phyloP scores from a whole-genome alignment of 2,329 filamentous ascomycete genomes.

The Colletotrichum sp. region DNA sequence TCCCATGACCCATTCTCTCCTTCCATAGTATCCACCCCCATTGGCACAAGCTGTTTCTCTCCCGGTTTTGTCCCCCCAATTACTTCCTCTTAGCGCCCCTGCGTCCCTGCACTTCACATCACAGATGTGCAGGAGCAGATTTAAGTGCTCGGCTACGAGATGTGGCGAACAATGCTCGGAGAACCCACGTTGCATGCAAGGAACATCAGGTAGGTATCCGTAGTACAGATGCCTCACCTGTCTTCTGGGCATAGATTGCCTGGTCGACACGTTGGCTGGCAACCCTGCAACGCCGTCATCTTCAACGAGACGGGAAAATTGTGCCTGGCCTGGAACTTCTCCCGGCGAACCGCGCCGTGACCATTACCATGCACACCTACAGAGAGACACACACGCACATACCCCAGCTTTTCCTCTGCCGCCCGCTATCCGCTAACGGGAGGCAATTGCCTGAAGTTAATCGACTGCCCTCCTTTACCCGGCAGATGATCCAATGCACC shows the following conservation, averaged over 20 bases:
- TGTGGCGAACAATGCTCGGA: not conserved
- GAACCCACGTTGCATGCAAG: not conserved
- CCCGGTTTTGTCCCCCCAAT: slow-evolving; percentile 1
- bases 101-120: not conserved
- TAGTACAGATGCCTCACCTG: not conserved
- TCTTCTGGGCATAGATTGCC: not conserved
- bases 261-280: not conserved
- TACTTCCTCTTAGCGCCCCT: not conserved
- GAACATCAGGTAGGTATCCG: not conserved
- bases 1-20: not conserved
- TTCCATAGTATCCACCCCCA: not conserved
- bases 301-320: not conserved
- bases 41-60: not conserved
- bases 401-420: slow-evolving; percentile 15
- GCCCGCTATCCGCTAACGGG: slow-evolving; percentile 8
- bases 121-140: not conserved
- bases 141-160: not conserved
- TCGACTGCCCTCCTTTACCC: not conserved
- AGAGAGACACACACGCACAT: not conserved
- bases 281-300: not conserved
- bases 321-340: not conserved
- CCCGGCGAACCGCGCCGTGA: not conserved
- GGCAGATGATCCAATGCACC: slow-evolving; percentile 6
- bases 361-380: not conserved
- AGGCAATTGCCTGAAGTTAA: slow-evolving; percentile 7